Evolutionary conservation across 345 rosid species (phyloP), one percentile per base, ranked within the genome.

Genomic region (Eutrema japonicum): DNA sequence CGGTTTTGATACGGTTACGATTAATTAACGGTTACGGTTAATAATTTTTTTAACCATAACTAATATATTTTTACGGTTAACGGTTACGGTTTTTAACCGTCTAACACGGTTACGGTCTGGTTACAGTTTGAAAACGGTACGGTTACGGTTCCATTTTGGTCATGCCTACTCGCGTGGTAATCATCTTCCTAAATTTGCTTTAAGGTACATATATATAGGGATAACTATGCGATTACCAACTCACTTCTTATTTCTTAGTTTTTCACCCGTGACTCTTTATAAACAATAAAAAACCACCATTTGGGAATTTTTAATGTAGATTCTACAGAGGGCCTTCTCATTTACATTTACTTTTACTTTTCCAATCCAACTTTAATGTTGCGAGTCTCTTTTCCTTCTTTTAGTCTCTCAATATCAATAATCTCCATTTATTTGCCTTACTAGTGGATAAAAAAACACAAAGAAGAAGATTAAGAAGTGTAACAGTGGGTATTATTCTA

Each of bases 101-200:
- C n/a, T n/a, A n/a, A n/a, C n/a, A n/a, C n/a, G n/a, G n/a, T n/a
- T n/a, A n/a, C n/a, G n/a, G n/a, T n/a, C n/a, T n/a, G n/a, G n/a
- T n/a, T n/a, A n/a, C n/a, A n/a, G n/a, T n/a, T n/a, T n/a, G n/a
- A n/a, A n/a, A n/a, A n/a, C n/a, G n/a, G n/a, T n/a, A n/a, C n/a
- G n/a, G n/a, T n/a, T n/a, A n/a, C n/a, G n/a, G n/a, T n/a, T n/a
- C n/a, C n/a, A n/a, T n/a, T n/a, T n/a, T n/a, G n/a, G n/a, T n/a
- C 54, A 38, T 68, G 79, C 22, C 74, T n/a, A n/a, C n/a, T 13
- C 65, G 79, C 75, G 58, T 75, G 78, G 41, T 42, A 8, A 22
- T 42, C 41, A n/a, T 49, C 8, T 56, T 46, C 6, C 59, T 47
- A 29, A n/a, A 58, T 74, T 50, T 41, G 41, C 48, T 18, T 26